Conservation (phyloP, 2,329 filamentous ascomycete genomes). For the Whalleya microplaca region DNA sequence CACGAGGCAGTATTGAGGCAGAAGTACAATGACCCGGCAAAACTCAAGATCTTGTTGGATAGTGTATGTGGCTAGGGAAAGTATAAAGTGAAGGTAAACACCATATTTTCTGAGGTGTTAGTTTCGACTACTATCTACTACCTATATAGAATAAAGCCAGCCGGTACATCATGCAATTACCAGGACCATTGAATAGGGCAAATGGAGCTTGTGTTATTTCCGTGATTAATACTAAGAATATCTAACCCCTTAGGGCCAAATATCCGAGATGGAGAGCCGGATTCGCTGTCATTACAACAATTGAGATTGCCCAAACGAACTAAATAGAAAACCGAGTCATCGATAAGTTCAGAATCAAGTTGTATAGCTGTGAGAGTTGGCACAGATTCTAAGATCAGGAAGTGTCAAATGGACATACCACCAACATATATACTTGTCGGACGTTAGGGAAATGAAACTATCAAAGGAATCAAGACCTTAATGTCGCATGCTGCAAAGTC, state of each 20-base stretch:
- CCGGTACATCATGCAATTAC: slow-evolving; percentile 19
- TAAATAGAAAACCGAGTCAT: neutral
- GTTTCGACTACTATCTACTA: neutral
- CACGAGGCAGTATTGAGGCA: slow-evolving; percentile 19
- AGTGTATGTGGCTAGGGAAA: slow-evolving; percentile 14
- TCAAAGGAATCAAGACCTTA: neutral
- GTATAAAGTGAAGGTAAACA: slow-evolving; percentile 20
- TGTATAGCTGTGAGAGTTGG: neutral
- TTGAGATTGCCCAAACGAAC: neutral
- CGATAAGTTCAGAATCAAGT: neutral
- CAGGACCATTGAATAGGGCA: slow-evolving; percentile 7
- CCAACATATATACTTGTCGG: neutral
- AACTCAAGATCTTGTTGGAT: slow-evolving; percentile 18
- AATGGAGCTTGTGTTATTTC: neutral
- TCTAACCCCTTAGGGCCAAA: slow-evolving; percentile 1
- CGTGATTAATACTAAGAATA: neutral
- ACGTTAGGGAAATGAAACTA: neutral
- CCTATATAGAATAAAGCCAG: slow-evolving; percentile 13
- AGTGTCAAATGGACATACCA: neutral
- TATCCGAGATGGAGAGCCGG: slow-evolving; percentile 4
- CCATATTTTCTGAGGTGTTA: neutral
- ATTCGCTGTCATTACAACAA: slow-evolving; percentile 10
- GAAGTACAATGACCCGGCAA: slow-evolving; percentile 22
- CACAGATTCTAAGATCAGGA: neutral
- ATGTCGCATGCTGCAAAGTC: neutral